Base-by-base conservation (phyloP, 1,284 basidiomycete genomes). In the Moesziomyces sp. region DNA sequence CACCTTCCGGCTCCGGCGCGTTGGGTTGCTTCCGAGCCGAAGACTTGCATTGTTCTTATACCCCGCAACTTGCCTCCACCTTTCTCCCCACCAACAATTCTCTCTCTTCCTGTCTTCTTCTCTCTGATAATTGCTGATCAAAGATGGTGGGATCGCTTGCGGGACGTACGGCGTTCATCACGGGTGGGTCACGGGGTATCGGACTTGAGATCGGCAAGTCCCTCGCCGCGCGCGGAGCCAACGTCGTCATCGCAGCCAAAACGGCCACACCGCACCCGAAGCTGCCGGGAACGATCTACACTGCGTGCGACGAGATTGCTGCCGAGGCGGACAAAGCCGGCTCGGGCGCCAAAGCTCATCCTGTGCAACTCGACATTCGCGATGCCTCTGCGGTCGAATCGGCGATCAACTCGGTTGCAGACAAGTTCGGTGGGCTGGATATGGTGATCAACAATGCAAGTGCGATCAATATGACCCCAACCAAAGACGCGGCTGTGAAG, bases 361-460 rank as follows among this genome's bases (percentile, higher is more conserved):
- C 83, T 0, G 54, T 84, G 4, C 81, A 83, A 42, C 62, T 84
- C 14, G 83, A 84, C 49, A 78, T 84, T n/a, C 70, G 83, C 0
- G 64, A 82, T 52, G 78, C 63, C 0, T 40, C 47, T 8, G 74
- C 71, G 3, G 81, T 84, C 0, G 62, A 82, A 43, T 50, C 66
- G 0, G 81, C 80, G 5, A 70, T 84, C 35, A 59, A 73, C 7
- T 19, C 55, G 18, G 72, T 76, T 0, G 78, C 62, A 8, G 23
- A 35, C 7, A 69, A 58, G 43, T 82, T 84, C 45, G 82, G 83
- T 1, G 75, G 73, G 1, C 49, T 84, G 13, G 83, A 84, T 45
- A 77, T 84, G 18, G 62, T 84, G 11, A 56, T 84, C 48, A 84
- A 84, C 67, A 84, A 84, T 46, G 83, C 80, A 24, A 45, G 56